Base-by-base conservation (phyloP, 192 early-diverging fungal species). In the Coemansia sp. region DNA sequence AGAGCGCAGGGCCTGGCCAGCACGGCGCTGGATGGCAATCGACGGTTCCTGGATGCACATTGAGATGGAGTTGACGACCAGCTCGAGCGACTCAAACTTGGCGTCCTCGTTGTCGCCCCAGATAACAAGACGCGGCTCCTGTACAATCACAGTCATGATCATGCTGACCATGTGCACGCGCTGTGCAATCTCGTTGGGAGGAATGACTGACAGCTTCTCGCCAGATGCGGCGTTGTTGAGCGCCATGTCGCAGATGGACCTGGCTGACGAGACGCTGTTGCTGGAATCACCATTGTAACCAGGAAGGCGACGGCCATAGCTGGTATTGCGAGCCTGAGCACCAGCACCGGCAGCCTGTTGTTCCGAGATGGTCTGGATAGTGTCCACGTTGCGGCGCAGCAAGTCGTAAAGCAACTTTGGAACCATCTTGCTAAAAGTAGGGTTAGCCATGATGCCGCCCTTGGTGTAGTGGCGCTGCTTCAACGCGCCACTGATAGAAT, bases 121-220 rank as follows among this genome's bases (percentile, higher is more conserved):
- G 24, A 95, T 80, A 5, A 85, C 84, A 36, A 94, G 63, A 33
- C 81, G 67, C 6, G 94, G 93, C 68, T 89, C 88, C 20, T 67
- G 73, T 35, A 78, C 77, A 61, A 90, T 90, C 33, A 87, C 78
- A 35, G 82, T 83, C 44, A 97, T 74, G 15, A 94, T 82, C 35
- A 79, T 79, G 7, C 85, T 53, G 14, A 94, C 78, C n/a, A 97
- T 70, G 50, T 95, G 90, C 33, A 87, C 77, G 17, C 85, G 83
- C 56, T 96, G 91, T n/a, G 65, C 65, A 53, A 68, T 68, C 53
- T 75, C 72, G 34, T 68, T 68, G 8, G 65, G 60, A 46, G 72
- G 72, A 26, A 75, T 59, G 15, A 75, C 45, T 27, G 72, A 67
- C 15, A 64, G 48, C 55, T 62, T 67, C 22, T 75, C 72, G 44